phyloP scores from a whole-genome alignment of 2,329 filamentous ascomycete species.

The Aspergillus pseudotamarii region DNA sequence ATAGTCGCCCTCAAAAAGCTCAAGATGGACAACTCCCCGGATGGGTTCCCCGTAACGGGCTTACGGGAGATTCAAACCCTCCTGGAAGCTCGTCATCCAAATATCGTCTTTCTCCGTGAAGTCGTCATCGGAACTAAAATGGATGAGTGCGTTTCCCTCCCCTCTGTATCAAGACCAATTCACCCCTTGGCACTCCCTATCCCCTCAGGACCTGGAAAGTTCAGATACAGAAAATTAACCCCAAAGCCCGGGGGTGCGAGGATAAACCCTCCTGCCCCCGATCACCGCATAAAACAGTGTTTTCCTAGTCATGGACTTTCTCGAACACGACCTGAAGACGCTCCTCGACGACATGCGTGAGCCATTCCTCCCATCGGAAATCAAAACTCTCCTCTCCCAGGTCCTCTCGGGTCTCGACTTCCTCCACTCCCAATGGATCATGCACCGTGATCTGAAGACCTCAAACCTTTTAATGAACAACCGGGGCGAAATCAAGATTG shows the following conservation, averaged over 20 bases:
- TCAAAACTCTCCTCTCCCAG: conserved; percentile 86
- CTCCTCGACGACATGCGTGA: conserved; percentile 93
- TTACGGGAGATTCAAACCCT: conserved; percentile 92
- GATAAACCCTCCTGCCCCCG: conserved; percentile 14
- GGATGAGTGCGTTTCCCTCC: conserved; percentile 54
- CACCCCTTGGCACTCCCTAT: neutral
- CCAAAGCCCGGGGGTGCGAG: conserved; percentile 13
- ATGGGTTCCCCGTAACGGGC: conserved; percentile 90
- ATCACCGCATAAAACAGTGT: conserved; percentile 58
- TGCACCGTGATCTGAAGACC: conserved; percentile 92
- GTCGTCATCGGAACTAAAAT: conserved; percentile 74
- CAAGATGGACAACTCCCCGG: conserved; percentile 78
- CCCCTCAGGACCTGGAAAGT: conserved; percentile 37
- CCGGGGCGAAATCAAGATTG: conserved; percentile 89
- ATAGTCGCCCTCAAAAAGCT: conserved; percentile 92
- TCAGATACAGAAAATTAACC: conserved; percentile 41
- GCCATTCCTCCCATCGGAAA: conserved; percentile 87
- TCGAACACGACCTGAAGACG: conserved; percentile 94
- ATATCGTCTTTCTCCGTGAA: conserved; percentile 80
- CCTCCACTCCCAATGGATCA: conserved; percentile 85
- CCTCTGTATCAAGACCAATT: conserved; percentile 2
- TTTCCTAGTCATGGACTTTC: conserved; percentile 93
- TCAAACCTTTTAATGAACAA: conserved; percentile 95
- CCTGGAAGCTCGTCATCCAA: conserved; percentile 75
- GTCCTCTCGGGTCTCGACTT: conserved; percentile 79